Percentiles rank a stretch among this genome's conserved stretches.
phyloP scores from a whole-genome alignment of 2,329 filamentous ascomycete species.

The Torrubiellomyces zombiae region DNA sequence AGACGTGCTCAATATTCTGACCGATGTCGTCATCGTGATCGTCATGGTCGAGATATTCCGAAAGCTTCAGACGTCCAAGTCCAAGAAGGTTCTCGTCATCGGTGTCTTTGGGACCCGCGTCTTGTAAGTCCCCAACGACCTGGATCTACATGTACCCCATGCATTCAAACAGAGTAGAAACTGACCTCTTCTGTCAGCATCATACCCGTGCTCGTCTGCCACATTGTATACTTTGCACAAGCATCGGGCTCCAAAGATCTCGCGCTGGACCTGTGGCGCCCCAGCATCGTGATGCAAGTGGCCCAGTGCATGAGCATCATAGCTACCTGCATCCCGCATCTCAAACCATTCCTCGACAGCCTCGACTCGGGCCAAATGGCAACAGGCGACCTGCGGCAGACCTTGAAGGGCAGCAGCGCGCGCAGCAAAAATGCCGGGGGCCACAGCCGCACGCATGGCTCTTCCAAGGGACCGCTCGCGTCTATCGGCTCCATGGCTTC shows the following conservation, averaged over 20 bases:
- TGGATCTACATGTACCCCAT: no score
- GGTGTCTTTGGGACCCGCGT: slow-evolving; percentile 14
- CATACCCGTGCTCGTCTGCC: slow-evolving; percentile 7
- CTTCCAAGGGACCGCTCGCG: no score
- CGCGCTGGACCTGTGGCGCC: slow-evolving; percentile 8
- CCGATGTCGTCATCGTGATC: slow-evolving; percentile 11
- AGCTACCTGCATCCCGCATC: slow-evolving; percentile 8
- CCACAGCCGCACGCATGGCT: no score
- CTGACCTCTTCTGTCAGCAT: slow-evolving; percentile 4
- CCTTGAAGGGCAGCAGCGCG: slow-evolving; percentile 5
- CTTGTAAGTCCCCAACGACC: no score
- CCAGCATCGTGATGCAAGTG: slow-evolving; percentile 6
- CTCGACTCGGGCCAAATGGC: slow-evolving; percentile 9
- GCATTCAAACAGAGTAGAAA: no score
- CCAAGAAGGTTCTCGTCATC: slow-evolving; percentile 10
- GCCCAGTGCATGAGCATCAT: slow-evolving; percentile 9
- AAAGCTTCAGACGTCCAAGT: slow-evolving; percentile 12
- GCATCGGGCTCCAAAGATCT: slow-evolving; percentile 4
- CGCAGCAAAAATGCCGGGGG: slow-evolving; percentile 5
- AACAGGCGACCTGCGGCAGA: slow-evolving; percentile 5
- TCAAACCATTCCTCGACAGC: slow-evolving; percentile 9
- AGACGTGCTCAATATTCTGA: slow-evolving; percentile 13
- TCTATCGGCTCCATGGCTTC: no score
- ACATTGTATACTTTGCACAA: slow-evolving; percentile 7
- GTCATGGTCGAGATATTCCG: slow-evolving; percentile 12